A percentile compares a stretch with the other conserved stretches of the same genome.
Conservation (phyloP, 306 rosid genomes). For the Potentilla sterilis region DNA sequence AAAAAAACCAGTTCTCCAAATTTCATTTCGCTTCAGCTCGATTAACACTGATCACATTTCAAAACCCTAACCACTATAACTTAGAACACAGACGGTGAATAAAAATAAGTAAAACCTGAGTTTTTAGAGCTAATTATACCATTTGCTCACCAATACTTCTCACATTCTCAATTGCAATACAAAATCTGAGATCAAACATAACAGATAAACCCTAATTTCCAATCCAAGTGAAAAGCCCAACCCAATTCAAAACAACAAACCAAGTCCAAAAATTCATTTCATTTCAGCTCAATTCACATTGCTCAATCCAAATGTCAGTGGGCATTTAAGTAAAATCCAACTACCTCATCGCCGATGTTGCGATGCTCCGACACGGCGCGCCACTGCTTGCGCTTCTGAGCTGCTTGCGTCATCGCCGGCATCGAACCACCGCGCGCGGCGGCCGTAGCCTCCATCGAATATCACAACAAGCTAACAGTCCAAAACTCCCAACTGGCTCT, state of each 20-base stretch:
- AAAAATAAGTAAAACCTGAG: background rate
- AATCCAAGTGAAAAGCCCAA: conserved; percentile 4
- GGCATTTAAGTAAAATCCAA: conserved; percentile 15
- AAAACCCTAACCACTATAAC: background rate
- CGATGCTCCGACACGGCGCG: conserved; percentile 83
- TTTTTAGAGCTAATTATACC: background rate
- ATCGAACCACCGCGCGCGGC: conserved; percentile 60
- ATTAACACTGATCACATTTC: background rate
- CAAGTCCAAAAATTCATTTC: background rate
- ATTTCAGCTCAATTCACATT: background rate
- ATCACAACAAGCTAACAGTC: conserved; percentile 19
- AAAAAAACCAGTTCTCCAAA: background rate
- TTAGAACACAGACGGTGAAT: background rate
- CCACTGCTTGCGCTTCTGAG: conserved; percentile 72
- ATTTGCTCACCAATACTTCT: background rate
- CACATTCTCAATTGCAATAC: background rate
- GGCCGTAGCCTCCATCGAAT: conserved; percentile 81
- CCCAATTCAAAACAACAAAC: background rate
- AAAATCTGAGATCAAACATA: background rate
- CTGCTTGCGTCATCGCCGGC: conserved; percentile 51
- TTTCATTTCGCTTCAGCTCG: background rate
- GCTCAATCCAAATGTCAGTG: conserved; percentile 31
- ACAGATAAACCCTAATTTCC: conserved; percentile 30
- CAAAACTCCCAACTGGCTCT: conserved; percentile 33
- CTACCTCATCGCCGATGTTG: conserved; percentile 55